phyloP scores from a whole-genome alignment of 768 basidiomycete species.

The Boletus pseudopeckii region DNA sequence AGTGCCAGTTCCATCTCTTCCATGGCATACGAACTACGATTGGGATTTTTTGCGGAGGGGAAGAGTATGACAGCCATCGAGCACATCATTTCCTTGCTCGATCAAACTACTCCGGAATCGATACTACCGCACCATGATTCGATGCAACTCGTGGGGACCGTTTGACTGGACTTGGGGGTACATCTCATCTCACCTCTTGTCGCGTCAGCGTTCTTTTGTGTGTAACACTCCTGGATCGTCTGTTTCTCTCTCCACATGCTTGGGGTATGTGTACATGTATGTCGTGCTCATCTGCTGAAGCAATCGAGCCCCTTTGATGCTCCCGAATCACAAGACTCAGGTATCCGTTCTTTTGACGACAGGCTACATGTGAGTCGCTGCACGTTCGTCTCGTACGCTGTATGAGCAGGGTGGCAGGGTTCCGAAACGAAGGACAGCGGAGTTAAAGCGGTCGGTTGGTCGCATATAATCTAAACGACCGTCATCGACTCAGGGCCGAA shows the following conservation, averaged over 20 bases:
- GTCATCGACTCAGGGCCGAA: background rate
- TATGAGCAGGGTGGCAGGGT: too few species aligned
- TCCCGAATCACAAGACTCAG: background rate
- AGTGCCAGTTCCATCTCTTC: constrained; percentile 26
- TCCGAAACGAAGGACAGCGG: background rate
- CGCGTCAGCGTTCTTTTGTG: background rate
- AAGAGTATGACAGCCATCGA: constrained; percentile 23
- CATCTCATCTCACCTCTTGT: background rate
- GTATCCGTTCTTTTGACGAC: background rate
- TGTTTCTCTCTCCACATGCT: background rate
- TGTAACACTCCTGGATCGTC: background rate
- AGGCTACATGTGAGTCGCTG: background rate
- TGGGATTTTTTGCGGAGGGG: constrained; percentile 25
- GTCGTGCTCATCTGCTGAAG: constrained; percentile 3
- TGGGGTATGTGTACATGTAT: background rate
- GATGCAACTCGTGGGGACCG: constrained; percentile 1
- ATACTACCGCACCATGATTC: background rate
- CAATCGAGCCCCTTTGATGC: background rate
- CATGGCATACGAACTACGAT: constrained; percentile 24
- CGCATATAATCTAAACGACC: background rate
- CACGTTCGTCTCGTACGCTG: background rate
- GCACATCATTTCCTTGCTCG: constrained; percentile 28
- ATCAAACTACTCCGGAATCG: constrained; percentile 22
- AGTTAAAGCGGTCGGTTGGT: background rate
- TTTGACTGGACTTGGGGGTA: constrained; percentile 3